Percentiles rank a stretch among this genome's conserved stretches.
phyloP scores from a whole-genome alignment of 495 filamentous ascomycete genomes.

The Daldinia vernicosa region DNA sequence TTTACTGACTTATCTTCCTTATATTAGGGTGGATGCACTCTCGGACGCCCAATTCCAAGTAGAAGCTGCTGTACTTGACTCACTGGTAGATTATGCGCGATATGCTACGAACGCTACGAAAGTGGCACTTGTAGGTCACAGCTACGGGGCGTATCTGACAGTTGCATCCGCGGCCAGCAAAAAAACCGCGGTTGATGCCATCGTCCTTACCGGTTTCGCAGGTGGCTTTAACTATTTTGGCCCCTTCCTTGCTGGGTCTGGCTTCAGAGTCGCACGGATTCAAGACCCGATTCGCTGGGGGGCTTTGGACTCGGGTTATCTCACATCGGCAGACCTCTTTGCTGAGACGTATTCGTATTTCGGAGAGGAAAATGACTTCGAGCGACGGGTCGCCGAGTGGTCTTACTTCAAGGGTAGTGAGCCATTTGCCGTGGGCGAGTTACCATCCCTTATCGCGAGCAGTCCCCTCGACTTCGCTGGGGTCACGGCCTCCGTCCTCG shows the following conservation, averaged over 20 bases:
- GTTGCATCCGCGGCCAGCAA: constrained; percentile 34
- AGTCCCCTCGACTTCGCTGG: constrained; percentile 25
- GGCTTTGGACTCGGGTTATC: constrained; percentile 33
- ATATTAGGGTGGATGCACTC: constrained; percentile 27
- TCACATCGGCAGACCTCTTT: constrained; percentile 34
- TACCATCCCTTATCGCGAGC: constrained; percentile 38
- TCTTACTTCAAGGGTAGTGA: constrained; percentile 37
- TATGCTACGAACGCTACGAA: constrained; percentile 33
- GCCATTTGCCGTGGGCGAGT: constrained; percentile 42
- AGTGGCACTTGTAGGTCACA: constrained; percentile 45
- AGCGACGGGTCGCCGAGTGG: constrained; percentile 42
- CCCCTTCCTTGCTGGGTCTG: constrained; percentile 40
- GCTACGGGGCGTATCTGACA: constrained; percentile 44
- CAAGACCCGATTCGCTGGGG: constrained; percentile 38
- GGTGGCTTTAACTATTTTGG: constrained; percentile 39
- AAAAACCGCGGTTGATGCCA: constrained; percentile 30
- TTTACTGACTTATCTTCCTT: neutral
- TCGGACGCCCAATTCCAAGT: constrained; percentile 45
- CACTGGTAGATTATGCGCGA: constrained; percentile 39
- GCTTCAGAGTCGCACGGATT: constrained; percentile 34
- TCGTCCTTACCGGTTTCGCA: constrained; percentile 42
- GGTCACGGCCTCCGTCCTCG: constrained; percentile 36
- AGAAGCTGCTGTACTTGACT: constrained; percentile 40
- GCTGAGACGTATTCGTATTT: constrained; percentile 41
- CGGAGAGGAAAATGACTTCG: constrained; percentile 33